A percentile compares a stretch with the other conserved stretches of the same genome.
phyloP scores from a whole-genome alignment of 768 basidiomycete genomes.

The Mycena rosella region DNA sequence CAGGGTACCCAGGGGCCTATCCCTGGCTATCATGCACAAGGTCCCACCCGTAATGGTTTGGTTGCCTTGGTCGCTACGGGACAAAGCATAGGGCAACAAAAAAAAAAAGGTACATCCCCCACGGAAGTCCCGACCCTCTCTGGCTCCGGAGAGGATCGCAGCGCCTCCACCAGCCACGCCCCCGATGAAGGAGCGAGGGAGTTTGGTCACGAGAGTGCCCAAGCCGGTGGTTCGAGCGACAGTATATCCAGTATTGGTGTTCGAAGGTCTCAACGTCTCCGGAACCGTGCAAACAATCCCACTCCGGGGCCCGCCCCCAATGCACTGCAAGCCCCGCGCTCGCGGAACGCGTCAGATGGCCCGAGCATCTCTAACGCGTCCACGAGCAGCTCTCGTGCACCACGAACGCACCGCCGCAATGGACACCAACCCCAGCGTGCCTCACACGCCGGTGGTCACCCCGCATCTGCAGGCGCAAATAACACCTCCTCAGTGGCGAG shows the following conservation, averaged over 20 bases:
- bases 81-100: no score
- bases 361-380: no score
- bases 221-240: neutral
- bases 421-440: neutral
- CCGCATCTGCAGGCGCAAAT: no score
- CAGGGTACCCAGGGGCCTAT: no score
- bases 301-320: neutral
- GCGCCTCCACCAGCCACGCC: conserved; percentile 10
- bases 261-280: neutral
- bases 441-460: no score
- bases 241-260: neutral
- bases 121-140: conserved; percentile 15
- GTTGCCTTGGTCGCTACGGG: no score
- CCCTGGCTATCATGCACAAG: conserved; percentile 9
- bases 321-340: neutral
- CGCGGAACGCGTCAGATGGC: neutral
- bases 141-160: conserved; percentile 15
- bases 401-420: neutral
- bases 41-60: neutral
- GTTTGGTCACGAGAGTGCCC: conserved; percentile 1
- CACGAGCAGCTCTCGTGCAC: neutral
- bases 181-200: conserved; percentile 25
- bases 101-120: neutral
- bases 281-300: neutral
- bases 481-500: no score